Percentiles rank a stretch among this genome's conserved stretches.
Evolutionary conservation across 2,329 filamentous ascomycete species (phyloP).

Genomic region (Fusarium chuoi): DNA sequence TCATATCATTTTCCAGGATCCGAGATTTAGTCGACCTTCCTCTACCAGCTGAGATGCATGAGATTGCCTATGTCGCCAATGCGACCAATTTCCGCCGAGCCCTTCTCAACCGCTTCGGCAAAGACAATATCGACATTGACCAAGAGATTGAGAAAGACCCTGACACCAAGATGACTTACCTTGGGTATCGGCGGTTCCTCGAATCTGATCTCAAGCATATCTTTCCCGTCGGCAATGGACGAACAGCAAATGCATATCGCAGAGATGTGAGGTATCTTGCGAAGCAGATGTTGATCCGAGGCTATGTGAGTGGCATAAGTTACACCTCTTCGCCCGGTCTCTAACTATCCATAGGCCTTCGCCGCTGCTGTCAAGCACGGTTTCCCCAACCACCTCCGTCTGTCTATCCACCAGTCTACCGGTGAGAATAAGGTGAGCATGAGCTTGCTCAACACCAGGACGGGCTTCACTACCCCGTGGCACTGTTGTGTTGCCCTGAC

Average conservation of each 20-base stretch:
- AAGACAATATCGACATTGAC: slow-evolving; percentile 42
- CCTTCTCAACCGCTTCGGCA: slow-evolving; percentile 42
- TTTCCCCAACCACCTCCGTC: slow-evolving; percentile 43
- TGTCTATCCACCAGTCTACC: slow-evolving; percentile 47
- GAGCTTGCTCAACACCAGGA: slow-evolving; percentile 45
- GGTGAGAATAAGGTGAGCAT: slow-evolving; percentile 45
- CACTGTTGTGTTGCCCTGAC: slow-evolving; percentile 38
- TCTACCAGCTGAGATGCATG: slow-evolving; percentile 52
- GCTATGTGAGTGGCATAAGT: slow-evolving; percentile 35
- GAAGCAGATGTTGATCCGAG: slow-evolving; percentile 47
- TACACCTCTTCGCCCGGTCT: rapidly evolving
- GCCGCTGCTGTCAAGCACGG: slow-evolving; percentile 41
- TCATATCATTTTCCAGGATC: slow-evolving; percentile 59
- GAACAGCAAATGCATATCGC: slow-evolving; percentile 39
- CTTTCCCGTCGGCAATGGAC: slow-evolving; percentile 36
- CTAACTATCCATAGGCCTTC: slow-evolving; percentile 40
- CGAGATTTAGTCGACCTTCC: slow-evolving; percentile 56
- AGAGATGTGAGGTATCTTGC: slow-evolving; percentile 44
- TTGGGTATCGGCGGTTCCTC: slow-evolving; percentile 45
- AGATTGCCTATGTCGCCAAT: slow-evolving; percentile 53
- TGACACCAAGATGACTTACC: slow-evolving; percentile 46
- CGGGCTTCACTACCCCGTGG: slow-evolving; percentile 48
- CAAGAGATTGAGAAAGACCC: slow-evolving; percentile 44
- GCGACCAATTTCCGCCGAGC: slow-evolving; percentile 45
- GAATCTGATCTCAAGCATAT: slow-evolving; percentile 46